Percentiles rank a stretch among this genome's conserved stretches.
Evolutionary conservation across 352 stramenopile species (phyloP).

Genomic region (Phytopythium delawarense): DNA sequence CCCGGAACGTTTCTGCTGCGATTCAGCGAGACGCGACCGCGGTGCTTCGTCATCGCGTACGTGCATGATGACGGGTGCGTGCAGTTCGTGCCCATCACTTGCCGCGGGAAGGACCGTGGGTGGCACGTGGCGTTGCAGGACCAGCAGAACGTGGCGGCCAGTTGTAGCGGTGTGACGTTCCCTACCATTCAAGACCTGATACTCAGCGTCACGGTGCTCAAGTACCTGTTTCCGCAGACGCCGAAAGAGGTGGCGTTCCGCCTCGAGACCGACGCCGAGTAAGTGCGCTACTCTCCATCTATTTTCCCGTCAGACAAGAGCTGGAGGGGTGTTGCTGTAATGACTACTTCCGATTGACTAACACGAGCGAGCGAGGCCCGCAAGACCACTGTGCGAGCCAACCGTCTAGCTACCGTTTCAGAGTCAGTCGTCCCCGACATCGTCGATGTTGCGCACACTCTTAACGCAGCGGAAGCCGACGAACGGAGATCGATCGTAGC

Average conservation of each 20-base stretch:
- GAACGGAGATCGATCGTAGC: conserved; percentile 68
- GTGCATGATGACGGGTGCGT: conserved; percentile 55
- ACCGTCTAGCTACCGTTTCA: background rate
- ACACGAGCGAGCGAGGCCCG: background rate
- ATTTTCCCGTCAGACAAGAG: background rate
- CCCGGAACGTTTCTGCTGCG: conserved; percentile 74
- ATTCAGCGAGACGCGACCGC: conserved; percentile 68
- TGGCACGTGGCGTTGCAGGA: conserved; percentile 66
- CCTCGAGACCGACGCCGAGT: conserved; percentile 7
- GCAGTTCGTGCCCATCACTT: conserved; percentile 76
- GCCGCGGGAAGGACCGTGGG: conserved; percentile 23
- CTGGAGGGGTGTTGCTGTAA: background rate
- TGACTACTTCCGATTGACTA: background rate
- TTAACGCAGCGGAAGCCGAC: conserved; percentile 74
- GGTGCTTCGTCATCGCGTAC: conserved; percentile 71
- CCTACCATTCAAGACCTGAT: conserved; percentile 65
- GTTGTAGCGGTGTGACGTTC: conserved; percentile 46
- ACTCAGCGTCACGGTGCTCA: conserved; percentile 72
- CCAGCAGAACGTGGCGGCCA: conserved; percentile 2
- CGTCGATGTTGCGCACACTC: conserved; percentile 12
- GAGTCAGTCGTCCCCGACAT: background rate
- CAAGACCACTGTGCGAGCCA: background rate
- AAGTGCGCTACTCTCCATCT: background rate
- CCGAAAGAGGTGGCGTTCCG: conserved; percentile 67
- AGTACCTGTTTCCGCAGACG: conserved; percentile 76